Conservation (phyloP, 495 filamentous ascomycete species). For the Chlorociboria aeruginascens region DNA sequence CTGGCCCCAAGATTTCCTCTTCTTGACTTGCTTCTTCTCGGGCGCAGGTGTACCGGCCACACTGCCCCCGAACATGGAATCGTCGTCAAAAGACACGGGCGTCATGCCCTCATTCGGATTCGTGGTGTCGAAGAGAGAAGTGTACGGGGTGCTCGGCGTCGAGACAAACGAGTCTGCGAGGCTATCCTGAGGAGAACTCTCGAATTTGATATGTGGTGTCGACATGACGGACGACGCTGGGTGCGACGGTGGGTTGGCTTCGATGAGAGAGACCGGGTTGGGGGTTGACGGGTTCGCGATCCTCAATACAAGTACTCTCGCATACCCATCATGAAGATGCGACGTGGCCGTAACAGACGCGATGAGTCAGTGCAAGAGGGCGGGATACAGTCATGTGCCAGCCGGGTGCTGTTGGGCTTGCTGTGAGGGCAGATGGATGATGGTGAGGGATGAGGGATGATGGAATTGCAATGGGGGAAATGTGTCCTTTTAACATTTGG, state of each 20-base stretch:
- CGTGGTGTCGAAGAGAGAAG: slow-evolving; percentile 36
- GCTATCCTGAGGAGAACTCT: slow-evolving; percentile 16
- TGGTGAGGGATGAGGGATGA: background rate
- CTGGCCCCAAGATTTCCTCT: slow-evolving; percentile 98
- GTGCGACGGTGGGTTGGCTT: background rate
- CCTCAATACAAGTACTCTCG: background rate
- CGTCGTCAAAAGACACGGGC: slow-evolving; percentile 27
- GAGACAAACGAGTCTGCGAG: slow-evolving; percentile 39
- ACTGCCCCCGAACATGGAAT: slow-evolving; percentile 18
- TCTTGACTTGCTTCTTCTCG: slow-evolving; percentile 80
- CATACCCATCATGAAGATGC: background rate
- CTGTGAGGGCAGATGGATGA: background rate
- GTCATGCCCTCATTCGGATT: slow-evolving; percentile 34
- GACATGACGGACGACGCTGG: slow-evolving; percentile 4
- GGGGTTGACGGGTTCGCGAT: background rate
- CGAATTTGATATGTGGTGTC: slow-evolving; percentile 18
- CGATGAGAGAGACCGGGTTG: background rate
- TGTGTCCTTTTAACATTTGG: background rate
- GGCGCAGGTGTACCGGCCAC: slow-evolving; percentile 14
- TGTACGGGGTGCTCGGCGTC: slow-evolving; percentile 35
- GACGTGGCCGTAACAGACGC: background rate
- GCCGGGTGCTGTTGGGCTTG: background rate
- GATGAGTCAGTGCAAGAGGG: background rate
- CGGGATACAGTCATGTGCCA: background rate
- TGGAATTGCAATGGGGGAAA: background rate